Evolutionary conservation across 1,284 basidiomycete genomes (phyloP).

Genomic region (Takashimella koratensis): DNA sequence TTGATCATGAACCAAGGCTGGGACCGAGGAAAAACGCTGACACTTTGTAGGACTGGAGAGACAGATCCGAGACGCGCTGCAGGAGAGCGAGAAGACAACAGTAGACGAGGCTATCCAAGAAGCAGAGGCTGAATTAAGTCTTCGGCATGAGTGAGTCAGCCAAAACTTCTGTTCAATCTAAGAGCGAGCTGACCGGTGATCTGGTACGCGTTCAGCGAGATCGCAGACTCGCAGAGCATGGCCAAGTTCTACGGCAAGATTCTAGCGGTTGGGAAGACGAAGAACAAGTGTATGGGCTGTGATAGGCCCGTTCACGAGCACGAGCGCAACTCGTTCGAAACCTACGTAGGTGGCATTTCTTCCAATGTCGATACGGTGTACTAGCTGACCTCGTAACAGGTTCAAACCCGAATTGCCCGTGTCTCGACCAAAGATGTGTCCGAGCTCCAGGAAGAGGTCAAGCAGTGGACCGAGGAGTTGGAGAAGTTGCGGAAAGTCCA

Average conservation of each 20-base stretch:
- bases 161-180: not conserved
- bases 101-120: constrained; percentile 61
- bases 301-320: constrained; percentile 62
- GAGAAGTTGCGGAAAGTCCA: constrained; percentile 58
- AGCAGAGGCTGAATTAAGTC: constrained; percentile 56
- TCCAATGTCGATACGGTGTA: not conserved
- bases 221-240: constrained; percentile 11
- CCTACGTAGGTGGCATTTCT: constrained; percentile 55
- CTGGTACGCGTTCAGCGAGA: constrained; percentile 6
- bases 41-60: constrained; percentile 56
- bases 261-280: constrained; percentile 59
- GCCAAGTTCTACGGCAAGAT: constrained; percentile 60
- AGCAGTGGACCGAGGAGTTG: constrained; percentile 62
- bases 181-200: not conserved
- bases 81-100: constrained; percentile 42
- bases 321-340: constrained; percentile 64
- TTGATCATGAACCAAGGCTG: not conserved
- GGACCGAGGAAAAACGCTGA: constrained; percentile 1
- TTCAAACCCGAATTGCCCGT: constrained; percentile 49
- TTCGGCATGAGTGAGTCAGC: constrained; percentile 58
- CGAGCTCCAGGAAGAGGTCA: constrained; percentile 54
- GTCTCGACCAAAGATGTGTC: constrained; percentile 31
- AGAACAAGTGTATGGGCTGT: constrained; percentile 73
- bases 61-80: constrained; percentile 53
- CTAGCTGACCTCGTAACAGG: constrained; percentile 47